These are phyloP conservation scores for Alternaria arborescens DNA, from an alignment of 2,329 filamentous ascomycete genomes.

Conservation along the genomic window DNA sequence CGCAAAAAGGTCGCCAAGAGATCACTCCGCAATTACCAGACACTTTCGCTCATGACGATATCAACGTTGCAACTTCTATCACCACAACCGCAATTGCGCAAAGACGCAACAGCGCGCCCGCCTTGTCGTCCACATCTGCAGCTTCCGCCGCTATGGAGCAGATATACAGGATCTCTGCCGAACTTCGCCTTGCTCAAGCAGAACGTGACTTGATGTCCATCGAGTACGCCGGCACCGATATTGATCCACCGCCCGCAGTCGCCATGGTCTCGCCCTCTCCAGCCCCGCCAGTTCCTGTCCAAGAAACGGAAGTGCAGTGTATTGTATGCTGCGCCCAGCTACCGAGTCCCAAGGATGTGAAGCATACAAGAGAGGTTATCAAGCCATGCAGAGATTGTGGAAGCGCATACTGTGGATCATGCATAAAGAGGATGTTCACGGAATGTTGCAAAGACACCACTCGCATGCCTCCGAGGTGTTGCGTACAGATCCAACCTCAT, in stretches of 20 bases:
- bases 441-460: conserved; percentile 50
- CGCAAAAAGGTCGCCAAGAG: conserved; percentile 19
- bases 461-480: conserved; percentile 59
- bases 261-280: background rate
- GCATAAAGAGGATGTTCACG: conserved; percentile 54
- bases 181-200: conserved; percentile 14
- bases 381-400: conserved; percentile 46
- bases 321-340: conserved; percentile 33
- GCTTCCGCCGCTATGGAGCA: conserved; percentile 6
- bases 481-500: conserved; percentile 55
- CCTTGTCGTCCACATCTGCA: background rate
- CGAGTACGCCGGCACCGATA: conserved; percentile 4
- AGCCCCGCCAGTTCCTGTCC: background rate
- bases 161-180: background rate
- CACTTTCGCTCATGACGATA: conserved; percentile 18
- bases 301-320: conserved; percentile 22
- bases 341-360: conserved; percentile 15
- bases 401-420: conserved; percentile 46
- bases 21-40: background rate
- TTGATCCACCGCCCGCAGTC: background rate
- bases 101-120: conserved; percentile 29
- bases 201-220: conserved; percentile 22
- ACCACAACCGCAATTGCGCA: background rate
- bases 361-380: conserved; percentile 15
- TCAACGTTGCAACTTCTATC: conserved; percentile 9